A percentile compares a stretch with the other conserved stretches of the same genome.
Evolutionary conservation across 208 protist species (phyloP).

Genomic region (Trichomonas tenax): DNA sequence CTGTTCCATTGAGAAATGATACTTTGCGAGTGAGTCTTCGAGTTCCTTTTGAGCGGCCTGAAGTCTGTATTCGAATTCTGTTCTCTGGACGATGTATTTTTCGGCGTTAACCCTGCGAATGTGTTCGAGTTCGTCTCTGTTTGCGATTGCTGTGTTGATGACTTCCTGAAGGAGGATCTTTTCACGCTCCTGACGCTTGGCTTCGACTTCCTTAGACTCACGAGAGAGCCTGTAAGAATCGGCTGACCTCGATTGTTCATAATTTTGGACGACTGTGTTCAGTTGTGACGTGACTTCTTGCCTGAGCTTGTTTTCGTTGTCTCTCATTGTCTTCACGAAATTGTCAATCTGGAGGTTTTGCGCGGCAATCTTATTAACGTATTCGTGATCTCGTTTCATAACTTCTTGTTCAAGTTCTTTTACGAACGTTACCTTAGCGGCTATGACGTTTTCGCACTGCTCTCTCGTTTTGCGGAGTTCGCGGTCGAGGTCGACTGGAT

Average conservation of each 20-base stretch:
- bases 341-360: neutral
- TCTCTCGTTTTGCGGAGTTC: neutral
- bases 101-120: neutral
- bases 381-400: constrained; percentile 10
- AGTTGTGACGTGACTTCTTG: neutral
- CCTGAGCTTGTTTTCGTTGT: neutral
- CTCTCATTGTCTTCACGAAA: neutral
- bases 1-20: neutral
- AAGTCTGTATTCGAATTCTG: neutral
- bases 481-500: neutral
- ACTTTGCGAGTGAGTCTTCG: neutral
- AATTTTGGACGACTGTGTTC: neutral
- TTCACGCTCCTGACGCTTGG: neutral
- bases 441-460: neutral
- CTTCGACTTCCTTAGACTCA: neutral
- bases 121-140: neutral
- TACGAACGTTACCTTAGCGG: neutral
- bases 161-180: neutral
- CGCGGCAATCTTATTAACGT: constrained; percentile 7
- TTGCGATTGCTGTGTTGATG: neutral
- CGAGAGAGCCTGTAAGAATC: neutral
- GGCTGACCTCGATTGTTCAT: neutral
- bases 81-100: neutral
- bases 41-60: neutral
- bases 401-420: neutral